Evolutionary conservation across 805 yeast species (phyloP).

Genomic region (Phaffomyces thermotolerans): DNA sequence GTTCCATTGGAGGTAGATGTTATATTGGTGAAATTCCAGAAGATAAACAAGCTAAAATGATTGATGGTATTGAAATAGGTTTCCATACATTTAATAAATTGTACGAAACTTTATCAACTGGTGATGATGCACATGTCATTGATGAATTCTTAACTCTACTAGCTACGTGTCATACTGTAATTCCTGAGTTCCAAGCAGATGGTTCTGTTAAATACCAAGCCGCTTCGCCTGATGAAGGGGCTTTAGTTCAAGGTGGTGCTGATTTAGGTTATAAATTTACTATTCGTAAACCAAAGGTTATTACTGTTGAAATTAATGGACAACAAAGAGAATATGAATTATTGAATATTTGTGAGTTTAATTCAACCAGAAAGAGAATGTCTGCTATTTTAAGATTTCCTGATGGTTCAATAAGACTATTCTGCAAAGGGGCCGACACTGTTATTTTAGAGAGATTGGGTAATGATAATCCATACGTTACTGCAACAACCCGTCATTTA

Average conservation of each 20-base stretch:
- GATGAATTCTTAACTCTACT: slow-evolving; percentile 76
- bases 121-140: slow-evolving; percentile 41
- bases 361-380: slow-evolving; percentile 97
- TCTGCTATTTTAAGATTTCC: slow-evolving; percentile 91
- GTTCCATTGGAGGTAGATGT: slow-evolving; percentile 88
- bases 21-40: slow-evolving; percentile 89
- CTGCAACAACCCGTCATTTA: slow-evolving; percentile 74
- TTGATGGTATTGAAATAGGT: slow-evolving; percentile 80
- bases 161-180: slow-evolving; percentile 95
- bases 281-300: slow-evolving; percentile 78
- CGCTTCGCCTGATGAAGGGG: slow-evolving; percentile 99
- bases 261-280: slow-evolving; percentile 76
- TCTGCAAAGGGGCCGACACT: slow-evolving; percentile 97
- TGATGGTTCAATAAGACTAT: slow-evolving; percentile 81
- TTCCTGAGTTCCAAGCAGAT: slow-evolving; percentile 70
- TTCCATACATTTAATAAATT: slow-evolving; percentile 64
- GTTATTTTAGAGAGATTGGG: slow-evolving; percentile 84
- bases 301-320: slow-evolving; percentile 51
- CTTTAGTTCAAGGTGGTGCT: slow-evolving; percentile 95
- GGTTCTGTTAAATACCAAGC: slow-evolving; percentile 89
- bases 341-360: slow-evolving; percentile 89
- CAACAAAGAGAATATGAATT: slow-evolving; percentile 61
- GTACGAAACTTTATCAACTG: slow-evolving; percentile 39
- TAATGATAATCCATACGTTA: slow-evolving; percentile 68
- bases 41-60: slow-evolving; percentile 63